Evolutionary conservation across 2,329 filamentous ascomycete genomes (phyloP), one percentile per base, ranked within the genome.

Genomic region (Aspergillus uvarum): DNA sequence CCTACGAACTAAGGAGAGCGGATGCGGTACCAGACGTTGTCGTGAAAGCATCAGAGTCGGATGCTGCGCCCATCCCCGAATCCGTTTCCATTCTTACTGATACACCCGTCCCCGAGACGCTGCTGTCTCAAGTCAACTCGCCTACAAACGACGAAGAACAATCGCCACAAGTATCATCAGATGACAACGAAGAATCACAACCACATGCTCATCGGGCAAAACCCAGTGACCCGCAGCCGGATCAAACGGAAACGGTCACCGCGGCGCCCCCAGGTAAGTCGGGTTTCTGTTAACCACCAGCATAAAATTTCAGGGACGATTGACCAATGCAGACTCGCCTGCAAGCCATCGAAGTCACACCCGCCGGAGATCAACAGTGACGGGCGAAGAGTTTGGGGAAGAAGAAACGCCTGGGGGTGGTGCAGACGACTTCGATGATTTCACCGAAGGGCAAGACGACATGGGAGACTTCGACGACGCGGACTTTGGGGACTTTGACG

Each of bases 401-500:
- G 88, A 77, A 85, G 76, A 65, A 8, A 44, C 16, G 14, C 62
- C 61, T 86, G 68, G 89, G 70, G 89, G 88, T 66, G 86, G 87
- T 73, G 85, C 84, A 55, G 87, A 86, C 58, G 80, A 82, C 31
- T 82, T 82, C 71, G 80, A 82, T 66, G 81, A 82, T 56, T 83
- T 81, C 64, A 76, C 79, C 61, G 79, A 83, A 67, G 82, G 81
- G 51, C 80, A 80, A 60, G 80, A 81, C 61, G 79, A 76, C 58
- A 80, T 81, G 66, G 81, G 82, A 67, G 82, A 84, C 69, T 85
- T 86, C 75, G 83, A 76, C 58, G 80, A 81, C 66, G 81, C 82
- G 67, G 82, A 84, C 69, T 85, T 86, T 75, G 83, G 83, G 63
- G 88, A 90, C 69, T 91, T 91, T 76, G 87, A 87, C 70, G 87